These are phyloP conservation scores for Lophiostoma macrostomum DNA, from an alignment of 495 filamentous ascomycete genomes.

Conservation along the genomic window DNA sequence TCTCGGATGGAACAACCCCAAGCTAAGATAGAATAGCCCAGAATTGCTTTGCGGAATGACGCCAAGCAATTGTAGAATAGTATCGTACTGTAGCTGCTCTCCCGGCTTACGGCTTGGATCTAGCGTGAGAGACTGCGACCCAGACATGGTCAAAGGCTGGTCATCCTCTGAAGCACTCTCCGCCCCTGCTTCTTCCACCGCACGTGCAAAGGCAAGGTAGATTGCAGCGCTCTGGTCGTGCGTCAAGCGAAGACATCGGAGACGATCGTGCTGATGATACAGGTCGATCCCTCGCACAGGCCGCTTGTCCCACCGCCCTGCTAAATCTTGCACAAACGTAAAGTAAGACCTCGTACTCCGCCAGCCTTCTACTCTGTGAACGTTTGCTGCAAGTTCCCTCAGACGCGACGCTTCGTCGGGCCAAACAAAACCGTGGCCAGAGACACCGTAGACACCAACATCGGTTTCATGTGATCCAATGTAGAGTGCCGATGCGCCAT, in stretches of 20 bases:
- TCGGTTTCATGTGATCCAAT: conserved; percentile 65
- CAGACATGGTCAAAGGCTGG: conserved; percentile 2
- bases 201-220: conserved; percentile 73
- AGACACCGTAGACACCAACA: conserved; percentile 60
- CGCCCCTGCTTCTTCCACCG: conserved; percentile 56
- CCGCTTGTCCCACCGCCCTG: conserved; percentile 60
- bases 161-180: conserved; percentile 18
- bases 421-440: conserved; percentile 96
- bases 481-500: conserved; percentile 85
- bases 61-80: conserved; percentile 82
- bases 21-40: conserved; percentile 85
- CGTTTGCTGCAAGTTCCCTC: conserved; percentile 82
- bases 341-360: conserved; percentile 91
- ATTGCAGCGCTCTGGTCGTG: conserved; percentile 70
- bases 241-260: conserved; percentile 72
- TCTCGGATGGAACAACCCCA: conserved; percentile 92
- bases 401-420: conserved; percentile 73
- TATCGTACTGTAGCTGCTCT: conserved; percentile 60
- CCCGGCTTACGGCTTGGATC: conserved; percentile 5
- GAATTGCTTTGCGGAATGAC: conserved; percentile 83
- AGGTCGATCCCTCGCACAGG: conserved; percentile 84
- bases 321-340: conserved; percentile 81
- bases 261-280: conserved; percentile 84
- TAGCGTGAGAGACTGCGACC: not conserved
- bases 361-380: conserved; percentile 93